Conservation (phyloP, 352 stramenopile species). For the Elongisporangium undulatum region DNA sequence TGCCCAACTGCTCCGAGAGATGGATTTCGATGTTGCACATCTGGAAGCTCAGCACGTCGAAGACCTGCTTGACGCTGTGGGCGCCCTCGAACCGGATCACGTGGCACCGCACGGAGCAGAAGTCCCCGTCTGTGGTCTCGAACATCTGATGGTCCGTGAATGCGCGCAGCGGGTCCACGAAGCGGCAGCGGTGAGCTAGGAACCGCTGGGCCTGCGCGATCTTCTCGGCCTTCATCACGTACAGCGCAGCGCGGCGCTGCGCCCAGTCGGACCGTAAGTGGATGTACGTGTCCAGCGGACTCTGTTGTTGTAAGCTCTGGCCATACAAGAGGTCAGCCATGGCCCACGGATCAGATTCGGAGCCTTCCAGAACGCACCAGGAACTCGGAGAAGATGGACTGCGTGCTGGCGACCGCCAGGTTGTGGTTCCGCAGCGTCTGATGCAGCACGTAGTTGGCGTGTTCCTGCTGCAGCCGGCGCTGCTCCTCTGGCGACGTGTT, state of each 20-base stretch:
- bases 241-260: slow-evolving; percentile 26
- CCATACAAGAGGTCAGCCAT: slow-evolving; percentile 2
- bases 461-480: slow-evolving; percentile 26
- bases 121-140: slow-evolving; percentile 35
- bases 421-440: slow-evolving; percentile 44
- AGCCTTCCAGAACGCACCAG: slow-evolving; percentile 9
- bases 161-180: slow-evolving; percentile 17
- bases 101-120: slow-evolving; percentile 47
- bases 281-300: slow-evolving; percentile 40
- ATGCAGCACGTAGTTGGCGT: slow-evolving; percentile 36
- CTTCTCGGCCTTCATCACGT: slow-evolving; percentile 41
- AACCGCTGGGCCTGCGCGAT: slow-evolving; percentile 38
- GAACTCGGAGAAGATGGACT: slow-evolving; percentile 42
- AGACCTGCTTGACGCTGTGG: slow-evolving; percentile 38
- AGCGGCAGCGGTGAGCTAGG: slow-evolving; percentile 40
- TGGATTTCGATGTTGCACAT: slow-evolving; percentile 44
- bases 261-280: slow-evolving; percentile 29
- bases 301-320: slow-evolving; percentile 24
- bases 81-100: slow-evolving; percentile 20
- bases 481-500: slow-evolving; percentile 14
- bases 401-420: slow-evolving; percentile 31
- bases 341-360: no score
- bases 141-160: slow-evolving; percentile 11
- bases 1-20: slow-evolving; percentile 42
- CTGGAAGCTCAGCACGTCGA: slow-evolving; percentile 30